Percentiles rank a stretch among this genome's conserved stretches.
phyloP scores from a whole-genome alignment of 306 rosid species.

The Delonix regia region DNA sequence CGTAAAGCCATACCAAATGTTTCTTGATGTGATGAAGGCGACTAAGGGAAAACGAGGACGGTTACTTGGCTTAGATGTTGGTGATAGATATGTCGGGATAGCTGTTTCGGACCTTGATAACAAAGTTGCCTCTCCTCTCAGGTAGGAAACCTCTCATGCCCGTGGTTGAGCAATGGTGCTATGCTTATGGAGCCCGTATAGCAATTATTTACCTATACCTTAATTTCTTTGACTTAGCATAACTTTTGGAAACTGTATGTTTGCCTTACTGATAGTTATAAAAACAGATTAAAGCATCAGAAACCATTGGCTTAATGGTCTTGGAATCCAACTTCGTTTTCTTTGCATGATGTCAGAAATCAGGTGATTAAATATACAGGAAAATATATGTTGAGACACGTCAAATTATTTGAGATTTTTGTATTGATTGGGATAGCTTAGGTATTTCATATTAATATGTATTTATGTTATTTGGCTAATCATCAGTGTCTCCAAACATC shows the following conservation, averaged over 20 bases:
- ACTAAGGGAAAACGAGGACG: conserved; percentile 45
- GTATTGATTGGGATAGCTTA: neutral
- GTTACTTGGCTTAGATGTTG: conserved; percentile 87
- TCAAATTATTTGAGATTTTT: neutral
- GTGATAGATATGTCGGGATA: conserved; percentile 77
- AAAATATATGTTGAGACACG: neutral
- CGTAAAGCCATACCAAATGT: conserved; percentile 61
- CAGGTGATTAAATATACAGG: neutral
- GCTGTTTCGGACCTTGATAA: conserved; percentile 71
- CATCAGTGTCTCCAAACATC: neutral
- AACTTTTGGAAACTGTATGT: neutral
- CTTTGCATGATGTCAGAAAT: neutral
- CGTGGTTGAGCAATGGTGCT: neutral
- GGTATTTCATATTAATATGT: neutral
- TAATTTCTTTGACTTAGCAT: neutral
- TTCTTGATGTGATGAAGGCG: conserved; percentile 48
- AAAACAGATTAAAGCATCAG: neutral
- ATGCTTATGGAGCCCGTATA: neutral
- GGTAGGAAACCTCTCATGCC: conserved; percentile 40
- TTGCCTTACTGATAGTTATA: neutral
- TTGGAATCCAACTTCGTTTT: neutral
- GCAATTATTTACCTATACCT: neutral
- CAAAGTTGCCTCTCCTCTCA: conserved; percentile 68
- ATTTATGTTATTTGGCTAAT: neutral
- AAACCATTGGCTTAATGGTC: neutral